These are phyloP conservation scores for Nicotiana tabacum DNA, from an alignment of 257 asterid genomes.

Conservation along the genomic window DNA sequence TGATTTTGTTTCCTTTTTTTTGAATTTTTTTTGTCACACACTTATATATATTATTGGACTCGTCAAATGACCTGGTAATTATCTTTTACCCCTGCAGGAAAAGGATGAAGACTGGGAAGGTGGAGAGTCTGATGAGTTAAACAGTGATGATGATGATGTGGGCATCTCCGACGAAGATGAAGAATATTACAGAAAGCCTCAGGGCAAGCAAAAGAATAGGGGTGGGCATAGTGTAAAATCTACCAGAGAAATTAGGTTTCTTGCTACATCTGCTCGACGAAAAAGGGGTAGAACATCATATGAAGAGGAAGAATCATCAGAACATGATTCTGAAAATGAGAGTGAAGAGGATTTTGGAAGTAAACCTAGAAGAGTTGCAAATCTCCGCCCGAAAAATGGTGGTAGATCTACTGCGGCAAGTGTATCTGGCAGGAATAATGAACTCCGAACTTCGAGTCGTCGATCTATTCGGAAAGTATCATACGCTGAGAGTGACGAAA, in stretches of 20 bases:
- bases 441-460: slow-evolving; percentile 76
- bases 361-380: slow-evolving; percentile 47
- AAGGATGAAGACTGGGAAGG: slow-evolving; percentile 89
- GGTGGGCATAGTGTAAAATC: slow-evolving; percentile 54
- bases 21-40: not conserved
- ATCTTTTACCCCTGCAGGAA: slow-evolving; percentile 36
- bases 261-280: slow-evolving; percentile 45
- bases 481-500: slow-evolving; percentile 91
- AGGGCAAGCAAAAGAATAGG: slow-evolving; percentile 53
- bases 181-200: slow-evolving; percentile 39
- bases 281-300: slow-evolving; percentile 56
- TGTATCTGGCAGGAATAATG: slow-evolving; percentile 52
- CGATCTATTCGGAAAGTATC: slow-evolving; percentile 93
- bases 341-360: slow-evolving; percentile 70
- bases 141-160: slow-evolving; percentile 56
- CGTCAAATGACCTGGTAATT: slow-evolving; percentile 1
- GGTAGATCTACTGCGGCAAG: slow-evolving; percentile 39
- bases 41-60: not conserved
- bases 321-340: slow-evolving; percentile 59
- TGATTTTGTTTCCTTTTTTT: not conserved
- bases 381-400: slow-evolving; percentile 46
- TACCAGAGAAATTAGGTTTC: slow-evolving; percentile 44
- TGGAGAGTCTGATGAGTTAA: slow-evolving; percentile 83
- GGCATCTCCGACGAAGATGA: slow-evolving; percentile 76
- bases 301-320: slow-evolving; percentile 73